Evolutionary conservation across 345 rosid genomes (phyloP).

Genomic region (Eucalyptus marginata): DNA sequence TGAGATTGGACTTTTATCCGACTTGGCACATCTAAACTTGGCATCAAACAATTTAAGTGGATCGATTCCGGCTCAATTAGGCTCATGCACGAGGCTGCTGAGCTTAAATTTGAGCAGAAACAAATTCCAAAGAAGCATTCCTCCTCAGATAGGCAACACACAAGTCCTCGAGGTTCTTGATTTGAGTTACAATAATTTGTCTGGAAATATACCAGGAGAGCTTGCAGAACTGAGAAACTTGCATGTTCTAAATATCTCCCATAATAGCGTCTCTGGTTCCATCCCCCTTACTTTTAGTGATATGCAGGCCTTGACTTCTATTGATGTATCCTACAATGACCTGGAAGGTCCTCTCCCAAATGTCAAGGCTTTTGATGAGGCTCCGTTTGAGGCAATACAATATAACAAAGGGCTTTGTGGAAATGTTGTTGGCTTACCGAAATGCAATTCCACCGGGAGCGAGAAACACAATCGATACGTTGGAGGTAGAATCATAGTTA

Average conservation of each 20-base stretch:
- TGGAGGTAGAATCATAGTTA: background rate
- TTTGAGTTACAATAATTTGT: background rate
- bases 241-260: background rate
- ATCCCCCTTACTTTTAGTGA: background rate
- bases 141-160: background rate
- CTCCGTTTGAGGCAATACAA: background rate
- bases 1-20: background rate
- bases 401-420: background rate
- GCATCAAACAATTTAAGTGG: background rate
- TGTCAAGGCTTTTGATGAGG: background rate
- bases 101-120: background rate
- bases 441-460: background rate
- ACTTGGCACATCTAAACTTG: background rate
- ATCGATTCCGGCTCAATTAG: background rate
- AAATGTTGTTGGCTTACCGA: background rate
- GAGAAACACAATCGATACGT: fast-evolving
- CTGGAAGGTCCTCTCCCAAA: background rate
- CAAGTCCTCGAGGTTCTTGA: background rate
- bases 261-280: background rate
- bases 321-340: background rate
- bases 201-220: fast-evolving
- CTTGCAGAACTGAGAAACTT: background rate
- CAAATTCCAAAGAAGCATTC: background rate
- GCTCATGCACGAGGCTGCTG: fast-evolving
- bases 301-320: background rate